Percentiles rank a stretch among this genome's conserved stretches.
Evolutionary conservation across 2,329 filamentous ascomycete species (phyloP).

Genomic region (Penicillium sp.): DNA sequence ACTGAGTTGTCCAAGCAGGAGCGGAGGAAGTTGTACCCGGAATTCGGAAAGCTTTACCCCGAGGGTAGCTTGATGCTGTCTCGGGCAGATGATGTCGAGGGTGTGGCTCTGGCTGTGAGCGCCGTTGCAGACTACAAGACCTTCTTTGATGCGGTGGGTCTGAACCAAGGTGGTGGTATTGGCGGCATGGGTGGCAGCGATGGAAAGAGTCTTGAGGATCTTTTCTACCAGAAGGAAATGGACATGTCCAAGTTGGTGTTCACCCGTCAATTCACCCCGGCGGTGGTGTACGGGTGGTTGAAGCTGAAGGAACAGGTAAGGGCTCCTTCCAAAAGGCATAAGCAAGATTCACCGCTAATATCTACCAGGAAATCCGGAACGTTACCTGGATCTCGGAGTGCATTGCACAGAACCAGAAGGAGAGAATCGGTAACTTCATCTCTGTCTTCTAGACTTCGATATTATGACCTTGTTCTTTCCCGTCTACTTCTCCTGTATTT

Average conservation of each 20-base stretch:
- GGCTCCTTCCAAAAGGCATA: neutral
- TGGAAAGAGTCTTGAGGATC: constrained; percentile 87
- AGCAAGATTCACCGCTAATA: constrained; percentile 22
- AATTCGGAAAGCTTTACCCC: constrained; percentile 85
- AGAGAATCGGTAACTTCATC: constrained; percentile 97
- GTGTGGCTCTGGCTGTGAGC: constrained; percentile 89
- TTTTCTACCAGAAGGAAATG: constrained; percentile 99
- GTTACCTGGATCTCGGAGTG: constrained; percentile 99
- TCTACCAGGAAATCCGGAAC: constrained; percentile 87
- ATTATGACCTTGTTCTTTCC: constrained; percentile 12
- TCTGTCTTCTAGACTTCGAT: constrained; percentile 74
- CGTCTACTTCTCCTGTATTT: constrained; percentile 17
- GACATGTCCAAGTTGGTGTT: constrained; percentile 94
- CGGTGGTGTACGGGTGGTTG: constrained; percentile 96
- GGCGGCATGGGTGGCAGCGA: constrained; percentile 81
- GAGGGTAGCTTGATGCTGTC: constrained; percentile 95
- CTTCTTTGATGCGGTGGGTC: constrained; percentile 90
- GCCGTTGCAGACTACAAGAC: constrained; percentile 90
- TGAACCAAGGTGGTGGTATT: constrained; percentile 71
- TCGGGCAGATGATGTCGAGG: constrained; percentile 90
- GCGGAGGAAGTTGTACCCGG: constrained; percentile 93
- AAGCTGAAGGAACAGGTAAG: constrained; percentile 94
- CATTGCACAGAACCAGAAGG: constrained; percentile 99
- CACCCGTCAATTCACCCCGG: constrained; percentile 91
- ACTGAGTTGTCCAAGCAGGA: constrained; percentile 93